These are phyloP conservation scores for Physcomitrium patens DNA, from an alignment of 225 moss, liverwort and hornwort genomes.

Conservation along the genomic window DNA sequence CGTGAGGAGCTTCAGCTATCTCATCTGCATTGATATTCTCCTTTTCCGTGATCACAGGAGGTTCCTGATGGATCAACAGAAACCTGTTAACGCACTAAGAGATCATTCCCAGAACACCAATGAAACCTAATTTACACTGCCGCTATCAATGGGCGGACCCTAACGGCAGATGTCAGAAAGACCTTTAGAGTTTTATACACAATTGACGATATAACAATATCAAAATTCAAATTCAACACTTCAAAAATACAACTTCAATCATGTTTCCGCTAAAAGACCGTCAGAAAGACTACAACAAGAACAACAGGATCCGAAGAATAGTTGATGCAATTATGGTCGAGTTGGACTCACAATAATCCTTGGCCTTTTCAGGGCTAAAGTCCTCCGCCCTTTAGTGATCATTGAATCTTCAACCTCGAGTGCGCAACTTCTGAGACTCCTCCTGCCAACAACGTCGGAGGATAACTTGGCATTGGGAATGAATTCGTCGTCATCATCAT, in stretches of 20 bases:
- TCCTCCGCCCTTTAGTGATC: conserved; percentile 50
- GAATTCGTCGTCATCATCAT: conserved; percentile 52
- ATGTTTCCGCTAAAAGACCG: not conserved
- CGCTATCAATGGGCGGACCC: conserved; percentile 2
- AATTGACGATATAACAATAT: no score
- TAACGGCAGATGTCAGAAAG: not conserved
- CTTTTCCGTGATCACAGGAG: conserved; percentile 25
- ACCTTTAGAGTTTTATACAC: no score
- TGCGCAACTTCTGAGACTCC: conserved; percentile 35
- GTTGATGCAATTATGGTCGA: not conserved
- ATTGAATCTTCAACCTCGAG: conserved; percentile 42
- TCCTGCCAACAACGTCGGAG: conserved; percentile 27
- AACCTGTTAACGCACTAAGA: conserved; percentile 9
- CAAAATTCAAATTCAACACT: no score
- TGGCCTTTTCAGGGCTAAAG: conserved; percentile 47
- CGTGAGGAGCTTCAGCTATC: conserved; percentile 7
- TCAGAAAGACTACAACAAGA: not conserved
- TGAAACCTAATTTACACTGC: conserved; percentile 4
- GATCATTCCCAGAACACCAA: not conserved
- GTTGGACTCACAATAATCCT: conserved; percentile 37
- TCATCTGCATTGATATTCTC: conserved; percentile 19
- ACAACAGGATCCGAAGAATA: not conserved
- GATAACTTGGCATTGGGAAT: conserved; percentile 26
- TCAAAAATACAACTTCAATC: not conserved
- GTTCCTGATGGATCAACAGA: conserved; percentile 34